Base-by-base conservation (phyloP, 345 rosid species). In the Bruguiera parviflora region DNA sequence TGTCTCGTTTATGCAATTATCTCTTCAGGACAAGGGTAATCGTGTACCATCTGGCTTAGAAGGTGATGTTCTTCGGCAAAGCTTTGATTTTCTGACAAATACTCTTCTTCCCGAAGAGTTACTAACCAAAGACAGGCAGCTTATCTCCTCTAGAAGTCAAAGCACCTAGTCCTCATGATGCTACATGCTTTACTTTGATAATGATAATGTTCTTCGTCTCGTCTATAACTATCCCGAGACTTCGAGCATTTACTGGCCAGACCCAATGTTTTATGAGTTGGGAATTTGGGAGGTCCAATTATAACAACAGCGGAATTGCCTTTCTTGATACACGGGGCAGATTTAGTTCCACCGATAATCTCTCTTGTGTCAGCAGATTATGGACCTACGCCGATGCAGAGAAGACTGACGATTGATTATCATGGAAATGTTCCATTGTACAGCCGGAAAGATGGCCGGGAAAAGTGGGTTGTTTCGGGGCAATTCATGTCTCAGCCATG, bases 231-330 rank as follows among this genome's bases (percentile, higher is more conserved):
- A 53, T 21, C 58, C 72, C n/a, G 72, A 58, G 25, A 47, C 37
- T 59, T 46, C 72, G 19, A 59, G 72, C 58, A 60, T 69, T 28
- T 59, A 59, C 46, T 60, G 65, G 72, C 72, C 72, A 43, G 1
- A 21, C 11, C 72, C 58, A 16, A 8, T 13, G 63, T 11, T 43
- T 43, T 21, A 28, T 29, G 5, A 5, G 0, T 1, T 31, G 65
- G 65, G 18, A 60, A 29, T 28, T n/a, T 16, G 72, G 58, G 27
- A 69, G 72, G 39, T 31, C 64, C 20, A 60, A 2, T 27, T 69
- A 69, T 22, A 69, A 60, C 56, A 46, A 49, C 29, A 68, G 65
- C 64, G 29, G 72, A 57, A 49, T 10, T 69, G 64, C 65, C 5
- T 31, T 25, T 39, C 51, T 28, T n/a, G 65, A 69, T 49, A 13